These are phyloP conservation scores for Penicillium sp. DNA, from an alignment of 2,329 filamentous ascomycete genomes.

Conservation along the genomic window DNA sequence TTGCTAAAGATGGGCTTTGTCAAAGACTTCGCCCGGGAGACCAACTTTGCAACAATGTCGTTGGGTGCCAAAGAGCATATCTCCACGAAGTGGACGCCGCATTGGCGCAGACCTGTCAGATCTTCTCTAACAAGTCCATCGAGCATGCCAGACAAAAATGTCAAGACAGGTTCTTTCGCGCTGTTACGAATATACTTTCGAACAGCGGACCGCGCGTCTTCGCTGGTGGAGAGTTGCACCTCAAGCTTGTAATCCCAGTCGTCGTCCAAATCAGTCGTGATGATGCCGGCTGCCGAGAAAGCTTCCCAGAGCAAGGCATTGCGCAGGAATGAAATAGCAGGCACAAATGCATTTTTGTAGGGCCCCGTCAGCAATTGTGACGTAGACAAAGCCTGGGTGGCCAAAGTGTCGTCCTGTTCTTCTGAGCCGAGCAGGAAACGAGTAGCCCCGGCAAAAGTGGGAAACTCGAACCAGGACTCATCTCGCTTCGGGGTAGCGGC, in stretches of 20 bases:
- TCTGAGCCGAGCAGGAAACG: constrained; percentile 31
- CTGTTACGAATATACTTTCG: constrained; percentile 34
- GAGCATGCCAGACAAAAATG: constrained; percentile 48
- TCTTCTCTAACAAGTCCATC: constrained; percentile 43
- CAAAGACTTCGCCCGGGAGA: constrained; percentile 53
- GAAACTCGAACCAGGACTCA: constrained; percentile 42
- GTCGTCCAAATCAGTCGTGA: constrained; percentile 61
- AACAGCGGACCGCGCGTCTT: constrained; percentile 60
- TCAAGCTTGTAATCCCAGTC: constrained; percentile 85
- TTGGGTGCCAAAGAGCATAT: constrained; percentile 58
- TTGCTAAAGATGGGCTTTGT: constrained; percentile 67
- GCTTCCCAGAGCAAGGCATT: constrained; percentile 61
- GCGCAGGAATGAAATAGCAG: constrained; percentile 69
- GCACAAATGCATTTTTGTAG: constrained; percentile 57
- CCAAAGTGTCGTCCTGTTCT: constrained; percentile 11
- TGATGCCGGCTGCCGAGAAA: constrained; percentile 45
- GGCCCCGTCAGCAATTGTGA: constrained; percentile 27
- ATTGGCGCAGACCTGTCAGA: constrained; percentile 44
- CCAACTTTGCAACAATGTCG: constrained; percentile 51
- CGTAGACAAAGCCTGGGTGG: constrained; percentile 2
- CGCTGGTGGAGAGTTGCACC: constrained; percentile 68
- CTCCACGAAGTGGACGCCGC: constrained; percentile 53
- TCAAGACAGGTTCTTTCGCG: constrained; percentile 39
- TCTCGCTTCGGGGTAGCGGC: constrained; percentile 56
- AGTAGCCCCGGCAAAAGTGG: constrained; percentile 38